Conservation (phyloP, 495 filamentous ascomycete genomes). For the Xylaria curta region DNA sequence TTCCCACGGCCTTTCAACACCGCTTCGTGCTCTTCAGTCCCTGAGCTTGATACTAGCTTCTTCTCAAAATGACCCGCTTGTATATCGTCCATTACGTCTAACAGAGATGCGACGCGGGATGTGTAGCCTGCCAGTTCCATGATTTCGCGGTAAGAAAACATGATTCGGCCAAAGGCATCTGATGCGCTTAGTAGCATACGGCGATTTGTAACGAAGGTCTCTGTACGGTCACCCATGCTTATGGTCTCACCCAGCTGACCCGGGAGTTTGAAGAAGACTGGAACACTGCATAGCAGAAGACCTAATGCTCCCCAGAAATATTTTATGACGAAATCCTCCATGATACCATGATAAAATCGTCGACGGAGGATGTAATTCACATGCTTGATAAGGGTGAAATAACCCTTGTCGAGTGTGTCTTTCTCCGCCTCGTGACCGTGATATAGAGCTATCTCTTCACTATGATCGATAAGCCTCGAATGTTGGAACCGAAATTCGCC, state of each 20-base stretch:
- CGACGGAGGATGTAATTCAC: conserved; percentile 92
- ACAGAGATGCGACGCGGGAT: conserved; percentile 82
- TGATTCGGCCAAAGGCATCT: conserved; percentile 93
- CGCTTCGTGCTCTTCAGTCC: conserved; percentile 75
- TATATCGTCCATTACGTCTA: conserved; percentile 95
- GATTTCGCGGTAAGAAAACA: conserved; percentile 98
- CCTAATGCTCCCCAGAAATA: conserved; percentile 98
- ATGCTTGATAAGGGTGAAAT: conserved; percentile 98
- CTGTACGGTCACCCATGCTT: conserved; percentile 89
- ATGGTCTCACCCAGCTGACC: conserved; percentile 63
- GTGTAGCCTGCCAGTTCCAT: conserved; percentile 97
- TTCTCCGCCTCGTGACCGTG: conserved; percentile 95
- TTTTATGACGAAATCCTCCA: conserved; percentile 99
- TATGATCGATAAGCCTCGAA: conserved; percentile 91
- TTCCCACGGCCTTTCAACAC: conserved; percentile 80
- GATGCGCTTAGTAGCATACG: conserved; percentile 89
- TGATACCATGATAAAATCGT: conserved; percentile 92
- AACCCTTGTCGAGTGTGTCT: conserved; percentile 95
- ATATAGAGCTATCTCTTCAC: conserved; percentile 93
- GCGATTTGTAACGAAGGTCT: conserved; percentile 94
- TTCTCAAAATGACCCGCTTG: conserved; percentile 89
- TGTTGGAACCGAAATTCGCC: conserved; percentile 97
- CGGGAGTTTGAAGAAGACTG: conserved; percentile 93
- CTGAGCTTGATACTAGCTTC: conserved; percentile 89
- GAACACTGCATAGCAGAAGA: conserved; percentile 90